phyloP scores from a whole-genome alignment of 495 filamentous ascomycete species.

The Chaetomium tenue region DNA sequence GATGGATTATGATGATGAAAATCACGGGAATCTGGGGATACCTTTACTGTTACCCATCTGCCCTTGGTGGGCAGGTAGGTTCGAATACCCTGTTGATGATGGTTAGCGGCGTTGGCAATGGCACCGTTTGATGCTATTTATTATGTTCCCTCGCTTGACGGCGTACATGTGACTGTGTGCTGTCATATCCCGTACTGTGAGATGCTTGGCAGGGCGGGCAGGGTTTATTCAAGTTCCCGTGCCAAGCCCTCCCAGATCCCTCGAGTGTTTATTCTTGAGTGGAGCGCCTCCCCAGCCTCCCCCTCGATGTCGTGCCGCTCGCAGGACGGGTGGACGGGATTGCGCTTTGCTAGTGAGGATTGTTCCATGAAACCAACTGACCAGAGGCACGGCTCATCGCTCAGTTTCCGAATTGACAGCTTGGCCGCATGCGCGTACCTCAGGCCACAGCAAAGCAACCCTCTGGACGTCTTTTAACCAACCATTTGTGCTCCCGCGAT shows the following conservation, averaged over 20 bases:
- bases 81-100: too few species aligned
- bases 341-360: constrained; percentile 11
- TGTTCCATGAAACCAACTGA: constrained; percentile 13
- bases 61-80: too few species aligned
- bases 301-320: constrained; percentile 13
- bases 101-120: too few species aligned
- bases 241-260: constrained; percentile 16
- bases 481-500: not conserved
- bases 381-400: not conserved
- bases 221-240: constrained; percentile 4
- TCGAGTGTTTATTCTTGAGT: constrained; percentile 20
- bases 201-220: constrained; percentile 9
- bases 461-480: not conserved
- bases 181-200: not conserved
- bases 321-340: not conserved
- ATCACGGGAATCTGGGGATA: too few species aligned
- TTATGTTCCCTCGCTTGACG: too few species aligned
- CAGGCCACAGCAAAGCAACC: not conserved
- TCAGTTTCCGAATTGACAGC: not conserved
- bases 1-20: not conserved
- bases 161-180: too few species aligned
- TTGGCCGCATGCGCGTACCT: not conserved
- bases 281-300: constrained; percentile 25
- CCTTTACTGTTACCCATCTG: too few species aligned
- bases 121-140: too few species aligned